Evolutionary conservation across 345 rosid species (phyloP), one percentile per base, ranked within the genome.

Genomic region (Aethionema arabicum): DNA sequence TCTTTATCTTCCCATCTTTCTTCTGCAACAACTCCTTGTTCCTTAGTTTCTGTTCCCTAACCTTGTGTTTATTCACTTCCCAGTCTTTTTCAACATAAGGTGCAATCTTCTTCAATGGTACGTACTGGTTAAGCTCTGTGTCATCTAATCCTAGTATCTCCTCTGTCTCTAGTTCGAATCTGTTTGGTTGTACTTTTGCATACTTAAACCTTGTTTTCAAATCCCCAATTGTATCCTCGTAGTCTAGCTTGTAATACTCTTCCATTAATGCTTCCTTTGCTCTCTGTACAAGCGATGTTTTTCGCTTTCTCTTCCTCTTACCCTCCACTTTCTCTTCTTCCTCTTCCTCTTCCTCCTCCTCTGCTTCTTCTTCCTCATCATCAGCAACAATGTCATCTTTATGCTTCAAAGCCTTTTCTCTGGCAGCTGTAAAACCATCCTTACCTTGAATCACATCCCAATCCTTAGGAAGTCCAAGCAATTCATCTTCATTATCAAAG

Each of bases 161-260:
- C 14, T 41, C 65, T 6, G 86, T 72, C 60, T 74, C 83, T 56
- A 92, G 59, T 13, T 87, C 88, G 32, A 51, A 89, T 56, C 58
- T 80, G 68, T 87, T 89, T 6, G 90, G 91, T 33, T 82, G 52
- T 21, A 79, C 83, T 78, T 85, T 85, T 0, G 88, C 82, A 74
- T 89, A 89, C 76, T 81, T 87, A 32, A 92, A 92, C 87, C 97
- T 87, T 13, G 97, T 92, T 69, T 83, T 89, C 79, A 89, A 66
- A 66, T 85, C 88, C 67, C 88, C 97, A 41, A 89, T 75, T 38
- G 93, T 85, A 72, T 70, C 98, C 79, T 92, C 98, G 45, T 89
- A 89, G 64, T 92, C 98, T 79, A 92, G 76, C 67, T 87, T 85
- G 70, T 89, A 92, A 49, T 83, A 85, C 69, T 92, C 96, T 43